Percentiles rank a stretch among this genome's conserved stretches.
phyloP scores from a whole-genome alignment of 768 basidiomycete genomes.

The Podaxis pistillaris region DNA sequence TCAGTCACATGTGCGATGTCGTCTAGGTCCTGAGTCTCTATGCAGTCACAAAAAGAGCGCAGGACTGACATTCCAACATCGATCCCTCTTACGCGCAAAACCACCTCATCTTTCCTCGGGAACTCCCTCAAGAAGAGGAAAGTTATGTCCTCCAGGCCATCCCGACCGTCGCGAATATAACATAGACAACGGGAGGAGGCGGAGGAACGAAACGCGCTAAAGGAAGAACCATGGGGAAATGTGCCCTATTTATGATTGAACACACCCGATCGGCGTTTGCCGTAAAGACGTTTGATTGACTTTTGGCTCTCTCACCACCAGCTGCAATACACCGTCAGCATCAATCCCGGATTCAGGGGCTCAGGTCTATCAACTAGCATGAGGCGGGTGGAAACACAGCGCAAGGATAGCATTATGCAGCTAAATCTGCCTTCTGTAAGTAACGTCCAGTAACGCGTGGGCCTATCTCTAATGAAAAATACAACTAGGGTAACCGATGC shows the following conservation, averaged over 20 bases:
- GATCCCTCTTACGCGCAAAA: slow-evolving; percentile 27
- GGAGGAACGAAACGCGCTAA: slow-evolving; percentile 17
- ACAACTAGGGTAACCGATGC: background rate
- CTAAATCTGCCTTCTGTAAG: background rate
- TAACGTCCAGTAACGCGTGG: background rate
- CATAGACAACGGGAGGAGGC: slow-evolving; percentile 20
- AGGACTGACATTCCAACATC: slow-evolving; percentile 27
- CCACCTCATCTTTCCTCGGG: slow-evolving; percentile 27
- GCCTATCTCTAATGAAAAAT: background rate
- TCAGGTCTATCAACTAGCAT: background rate
- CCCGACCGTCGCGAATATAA: slow-evolving; percentile 19
- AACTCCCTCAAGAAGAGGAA: slow-evolving; percentile 26
- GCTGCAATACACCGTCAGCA: background rate
- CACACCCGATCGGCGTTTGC: background rate
- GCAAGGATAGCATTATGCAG: background rate
- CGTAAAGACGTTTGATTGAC: slow-evolving; percentile 1
- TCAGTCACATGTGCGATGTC: slow-evolving; percentile 23
- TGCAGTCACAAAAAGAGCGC: slow-evolving; percentile 8
- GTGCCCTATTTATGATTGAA: background rate
- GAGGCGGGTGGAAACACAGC: background rate
- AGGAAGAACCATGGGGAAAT: background rate
- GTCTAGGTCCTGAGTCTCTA: slow-evolving; percentile 26
- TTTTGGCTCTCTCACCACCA: background rate
- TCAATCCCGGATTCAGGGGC: background rate
- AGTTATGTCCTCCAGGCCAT: slow-evolving; percentile 17